These are phyloP conservation scores for Melanopsichium pennsylvanicum DNA, from an alignment of 1,284 basidiomycete genomes.

Conservation along the genomic window DNA sequence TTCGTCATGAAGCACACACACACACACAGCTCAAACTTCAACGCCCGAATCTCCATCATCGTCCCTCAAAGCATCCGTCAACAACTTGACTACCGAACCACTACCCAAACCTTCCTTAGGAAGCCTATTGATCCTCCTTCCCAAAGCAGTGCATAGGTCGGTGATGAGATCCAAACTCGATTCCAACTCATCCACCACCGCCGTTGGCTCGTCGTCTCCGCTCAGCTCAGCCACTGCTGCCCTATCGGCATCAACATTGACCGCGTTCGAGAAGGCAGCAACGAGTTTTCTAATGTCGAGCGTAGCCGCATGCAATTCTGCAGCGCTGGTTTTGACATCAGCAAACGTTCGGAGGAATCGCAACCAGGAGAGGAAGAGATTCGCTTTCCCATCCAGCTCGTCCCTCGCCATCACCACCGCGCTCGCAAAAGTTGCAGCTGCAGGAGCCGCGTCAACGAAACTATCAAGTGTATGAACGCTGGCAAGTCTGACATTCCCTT, in stretches of 20 bases:
- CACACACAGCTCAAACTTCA: conserved; percentile 17
- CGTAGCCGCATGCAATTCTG: conserved; percentile 12
- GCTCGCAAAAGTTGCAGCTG: neutral
- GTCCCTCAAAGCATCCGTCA: conserved; percentile 5
- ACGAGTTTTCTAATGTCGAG: conserved; percentile 23
- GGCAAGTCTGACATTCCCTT: conserved; percentile 4
- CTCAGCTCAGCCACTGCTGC: too few species aligned
- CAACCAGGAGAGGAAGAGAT: conserved; percentile 48
- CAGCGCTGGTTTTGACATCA: conserved; percentile 1
- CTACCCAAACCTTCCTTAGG: neutral
- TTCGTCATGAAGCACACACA: too few species aligned
- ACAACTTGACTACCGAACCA: conserved; percentile 1
- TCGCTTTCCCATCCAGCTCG: conserved; percentile 44
- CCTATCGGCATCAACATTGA: too few species aligned
- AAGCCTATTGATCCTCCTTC: conserved; percentile 14
- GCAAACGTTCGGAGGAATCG: conserved; percentile 47
- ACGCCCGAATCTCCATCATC: conserved; percentile 27
- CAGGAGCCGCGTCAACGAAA: conserved; percentile 6
- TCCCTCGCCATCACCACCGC: conserved; percentile 3
- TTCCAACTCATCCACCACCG: conserved; percentile 10
- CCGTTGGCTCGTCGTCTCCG: too few species aligned
- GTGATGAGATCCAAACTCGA: conserved; percentile 18
- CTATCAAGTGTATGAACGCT: conserved; percentile 17
- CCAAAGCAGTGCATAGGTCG: conserved; percentile 29
- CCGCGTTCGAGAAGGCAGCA: too few species aligned